phyloP scores from a whole-genome alignment of 78 protist species.

The Dictyostelium citrinum region DNA sequence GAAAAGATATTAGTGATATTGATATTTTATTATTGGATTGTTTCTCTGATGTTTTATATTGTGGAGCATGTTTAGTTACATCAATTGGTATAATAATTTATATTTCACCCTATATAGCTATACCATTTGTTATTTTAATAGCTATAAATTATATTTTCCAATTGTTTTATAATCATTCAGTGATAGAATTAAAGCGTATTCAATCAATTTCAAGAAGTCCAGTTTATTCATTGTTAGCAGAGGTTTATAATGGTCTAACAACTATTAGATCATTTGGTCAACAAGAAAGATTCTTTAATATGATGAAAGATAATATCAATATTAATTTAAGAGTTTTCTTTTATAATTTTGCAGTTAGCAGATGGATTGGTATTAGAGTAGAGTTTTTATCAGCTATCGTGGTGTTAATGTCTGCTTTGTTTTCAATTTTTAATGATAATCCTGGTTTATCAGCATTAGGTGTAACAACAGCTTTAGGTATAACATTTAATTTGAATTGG shows the following conservation, averaged over 20 bases:
- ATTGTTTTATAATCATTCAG: conserved; percentile 64
- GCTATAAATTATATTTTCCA: conserved; percentile 79
- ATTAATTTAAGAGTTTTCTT: conserved; percentile 50
- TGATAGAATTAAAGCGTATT: conserved; percentile 88
- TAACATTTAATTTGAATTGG: conserved; percentile 51
- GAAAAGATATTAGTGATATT: conserved; percentile 68
- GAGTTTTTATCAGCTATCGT: conserved; percentile 56
- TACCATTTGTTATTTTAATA: not conserved
- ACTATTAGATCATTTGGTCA: conserved; percentile 91
- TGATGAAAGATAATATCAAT: conserved; percentile 9
- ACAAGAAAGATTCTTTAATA: conserved; percentile 8
- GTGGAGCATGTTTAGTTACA: conserved; percentile 24
- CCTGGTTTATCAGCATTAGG: conserved; percentile 83
- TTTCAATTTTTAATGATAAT: conserved; percentile 23
- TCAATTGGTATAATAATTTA: conserved; percentile 25
- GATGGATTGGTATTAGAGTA: conserved; percentile 89
- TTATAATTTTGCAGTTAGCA: conserved; percentile 33
- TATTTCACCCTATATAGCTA: conserved; percentile 15
- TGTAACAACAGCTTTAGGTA: conserved; percentile 60
- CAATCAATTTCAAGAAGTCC: conserved; percentile 92
- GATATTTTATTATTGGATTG: conserved; percentile 42
- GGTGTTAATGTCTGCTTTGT: conserved; percentile 62
- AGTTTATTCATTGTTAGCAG: conserved; percentile 82
- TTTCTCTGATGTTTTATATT: conserved; percentile 16
- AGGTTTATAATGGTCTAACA: conserved; percentile 88